phyloP scores from a whole-genome alignment of 2,329 filamentous ascomycete species.

The Calonectria leucothoes region DNA sequence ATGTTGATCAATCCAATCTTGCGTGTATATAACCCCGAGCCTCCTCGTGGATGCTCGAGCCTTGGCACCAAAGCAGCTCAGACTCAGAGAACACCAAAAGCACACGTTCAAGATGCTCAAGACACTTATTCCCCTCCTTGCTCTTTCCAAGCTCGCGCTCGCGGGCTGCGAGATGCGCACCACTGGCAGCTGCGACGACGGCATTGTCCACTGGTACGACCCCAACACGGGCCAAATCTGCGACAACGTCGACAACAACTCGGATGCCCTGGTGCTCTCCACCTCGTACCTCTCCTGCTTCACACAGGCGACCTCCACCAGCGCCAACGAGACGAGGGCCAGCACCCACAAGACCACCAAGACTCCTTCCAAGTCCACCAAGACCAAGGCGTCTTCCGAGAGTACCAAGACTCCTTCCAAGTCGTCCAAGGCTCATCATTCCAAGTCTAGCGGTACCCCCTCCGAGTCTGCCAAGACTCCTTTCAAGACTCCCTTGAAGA shows the following conservation, averaged over 20 bases:
- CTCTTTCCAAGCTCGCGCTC: conserved; percentile 23
- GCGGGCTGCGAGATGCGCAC: conserved; percentile 30
- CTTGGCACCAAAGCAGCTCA: neutral
- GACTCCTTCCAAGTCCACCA: neutral
- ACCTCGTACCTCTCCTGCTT: conserved; percentile 32
- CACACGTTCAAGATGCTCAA: conserved; percentile 19
- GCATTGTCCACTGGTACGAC: conserved; percentile 54
- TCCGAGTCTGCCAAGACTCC: neutral
- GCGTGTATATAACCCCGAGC: neutral
- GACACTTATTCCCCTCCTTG: conserved; percentile 10
- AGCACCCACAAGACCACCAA: neutral
- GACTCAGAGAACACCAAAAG: too few species aligned
- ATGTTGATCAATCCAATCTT: too few species aligned
- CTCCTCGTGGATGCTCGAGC: neutral
- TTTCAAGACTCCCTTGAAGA: too few species aligned
- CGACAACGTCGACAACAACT: conserved; percentile 60
- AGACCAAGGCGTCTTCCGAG: too few species aligned
- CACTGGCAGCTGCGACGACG: conserved; percentile 33
- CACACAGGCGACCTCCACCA: conserved; percentile 20
- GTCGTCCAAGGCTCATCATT: too few species aligned
- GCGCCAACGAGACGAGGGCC: neutral
- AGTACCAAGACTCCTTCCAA: neutral
- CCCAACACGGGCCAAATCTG: conserved; percentile 65
- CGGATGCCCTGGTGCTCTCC: too few species aligned
- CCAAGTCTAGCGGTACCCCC: too few species aligned